These are phyloP conservation scores for Penicillium flavigenum DNA, from an alignment of 495 filamentous ascomycete species.

Conservation along the genomic window DNA sequence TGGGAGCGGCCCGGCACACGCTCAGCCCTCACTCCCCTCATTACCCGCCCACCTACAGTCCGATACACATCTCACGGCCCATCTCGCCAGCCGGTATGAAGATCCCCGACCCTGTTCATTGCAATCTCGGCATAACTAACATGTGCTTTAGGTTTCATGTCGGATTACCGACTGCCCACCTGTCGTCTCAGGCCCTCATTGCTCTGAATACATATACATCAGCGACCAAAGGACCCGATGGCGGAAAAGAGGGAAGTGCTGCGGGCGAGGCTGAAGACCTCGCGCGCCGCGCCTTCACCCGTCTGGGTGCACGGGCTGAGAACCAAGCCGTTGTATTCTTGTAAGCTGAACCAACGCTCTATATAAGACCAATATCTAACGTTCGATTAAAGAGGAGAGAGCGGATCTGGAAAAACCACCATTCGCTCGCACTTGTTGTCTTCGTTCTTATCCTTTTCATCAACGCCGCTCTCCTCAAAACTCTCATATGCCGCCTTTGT, in stretches of 20 bases:
- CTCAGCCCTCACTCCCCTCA: conserved; percentile 84
- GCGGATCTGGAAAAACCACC: conserved; percentile 92
- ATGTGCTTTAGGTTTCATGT: conserved; percentile 67
- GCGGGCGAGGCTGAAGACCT: conserved; percentile 87
- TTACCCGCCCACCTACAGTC: conserved; percentile 91
- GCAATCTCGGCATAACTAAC: conserved; percentile 19
- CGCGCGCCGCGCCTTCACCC: conserved; percentile 76
- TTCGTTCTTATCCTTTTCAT: conserved; percentile 78
- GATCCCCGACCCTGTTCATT: background rate
- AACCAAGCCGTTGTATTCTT: conserved; percentile 91
- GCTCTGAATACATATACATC: conserved; percentile 90
- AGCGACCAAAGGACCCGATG: conserved; percentile 84
- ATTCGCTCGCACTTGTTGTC: conserved; percentile 84
- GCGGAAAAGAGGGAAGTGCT: conserved; percentile 78
- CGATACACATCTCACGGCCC: conserved; percentile 92
- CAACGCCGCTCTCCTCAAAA: conserved; percentile 89
- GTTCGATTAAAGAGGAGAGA: conserved; percentile 69
- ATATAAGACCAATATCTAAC: background rate
- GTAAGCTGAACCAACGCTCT: conserved; percentile 55
- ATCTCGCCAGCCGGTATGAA: conserved; percentile 79
- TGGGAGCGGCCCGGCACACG: conserved; percentile 58
- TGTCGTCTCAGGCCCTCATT: conserved; percentile 88
- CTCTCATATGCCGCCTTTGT: conserved; percentile 90
- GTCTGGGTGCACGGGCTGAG: conserved; percentile 84
- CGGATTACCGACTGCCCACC: conserved; percentile 75